Evolutionary conservation across 805 yeast genomes (phyloP).

Genomic region (Kockiozyma suomiensis): DNA sequence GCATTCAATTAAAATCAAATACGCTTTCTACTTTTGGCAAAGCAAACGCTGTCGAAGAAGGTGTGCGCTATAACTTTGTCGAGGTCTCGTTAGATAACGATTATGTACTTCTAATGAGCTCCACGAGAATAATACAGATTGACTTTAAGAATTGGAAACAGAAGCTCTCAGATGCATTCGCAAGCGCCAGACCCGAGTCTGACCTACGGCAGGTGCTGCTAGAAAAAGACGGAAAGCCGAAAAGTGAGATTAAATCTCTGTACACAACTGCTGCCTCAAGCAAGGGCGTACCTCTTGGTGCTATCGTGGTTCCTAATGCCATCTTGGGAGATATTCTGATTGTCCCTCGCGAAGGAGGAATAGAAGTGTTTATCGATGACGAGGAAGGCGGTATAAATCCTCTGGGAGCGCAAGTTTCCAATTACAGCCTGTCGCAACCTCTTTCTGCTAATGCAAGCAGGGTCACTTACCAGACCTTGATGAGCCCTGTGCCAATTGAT

Average conservation of each 20-base stretch:
- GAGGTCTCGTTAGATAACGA: background rate
- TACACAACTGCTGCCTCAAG: background rate
- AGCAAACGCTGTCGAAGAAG: background rate
- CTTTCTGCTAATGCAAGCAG: background rate
- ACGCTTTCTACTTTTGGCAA: background rate
- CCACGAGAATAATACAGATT: slow-evolving; percentile 8
- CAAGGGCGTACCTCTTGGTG: slow-evolving; percentile 7
- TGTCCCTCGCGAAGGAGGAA: background rate
- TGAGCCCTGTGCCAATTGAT: slow-evolving; percentile 24
- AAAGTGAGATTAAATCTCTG: slow-evolving; percentile 1
- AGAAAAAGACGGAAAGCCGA: background rate
- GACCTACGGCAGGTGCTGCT: slow-evolving; percentile 1
- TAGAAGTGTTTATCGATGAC: background rate
- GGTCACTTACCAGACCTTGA: slow-evolving; percentile 13
- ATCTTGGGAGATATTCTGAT: slow-evolving; percentile 19
- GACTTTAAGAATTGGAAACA: slow-evolving; percentile 15
- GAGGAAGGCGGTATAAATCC: background rate
- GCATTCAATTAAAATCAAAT: slow-evolving; percentile 3
- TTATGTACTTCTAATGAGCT: slow-evolving; percentile 10
- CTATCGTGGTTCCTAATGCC: slow-evolving; percentile 10
- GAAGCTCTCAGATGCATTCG: slow-evolving; percentile 11
- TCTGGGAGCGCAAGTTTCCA: background rate
- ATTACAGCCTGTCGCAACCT: background rate
- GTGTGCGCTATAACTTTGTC: slow-evolving; percentile 7
- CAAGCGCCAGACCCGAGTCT: slow-evolving; percentile 8